Base-by-base conservation (phyloP, 805 yeast species). In the Yamadazyma olivae region DNA sequence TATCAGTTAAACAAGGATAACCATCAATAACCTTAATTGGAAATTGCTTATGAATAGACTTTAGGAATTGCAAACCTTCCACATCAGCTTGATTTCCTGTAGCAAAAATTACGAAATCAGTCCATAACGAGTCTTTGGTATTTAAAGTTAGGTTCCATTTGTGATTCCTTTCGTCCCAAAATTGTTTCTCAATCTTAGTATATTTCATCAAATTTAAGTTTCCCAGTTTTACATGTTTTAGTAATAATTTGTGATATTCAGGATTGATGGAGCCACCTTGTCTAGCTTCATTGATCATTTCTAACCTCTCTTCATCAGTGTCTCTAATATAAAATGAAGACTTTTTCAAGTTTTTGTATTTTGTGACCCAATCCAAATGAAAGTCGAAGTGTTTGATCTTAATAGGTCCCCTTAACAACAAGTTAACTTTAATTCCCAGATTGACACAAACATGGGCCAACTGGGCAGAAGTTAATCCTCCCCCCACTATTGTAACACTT, bases 301-400 rank as follows among this genome's bases (percentile, higher is more conserved):
- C 51, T 13, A 44, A 48, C 19, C 73, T 45, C 36, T 69, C 74
- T 28, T 63, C 59, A 35, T 70, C 74, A 1, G 69, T 57, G 30
- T 68, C 73, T 35, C 52, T 51, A 44, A 66, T 61, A 53, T 69
- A 70, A 31, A 64, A 65, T 1, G 70, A 61, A 2, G 71, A 61
- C 39, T 67, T 69, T 48, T 66, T 62, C 17, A 62, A 66, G 38
- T 68, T 70, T 40, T 64, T 63, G 48, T 67, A 70, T 41, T 70
- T 70, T n/a, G 74, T 66, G 13, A 70, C 74, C 75, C 75, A 70
- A 37, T 70, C 74, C 31, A 70, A 50, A 40, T 67, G 72, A 42
- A 70, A 69, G 39, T 70, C 75, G 50, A 70, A 70, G 41, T 70
- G 74, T 46, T 70, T 69, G 32, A 69, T 57, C 37, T 66, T 69